Evolutionary conservation across 148 eudicot genomes (phyloP), one percentile per base, ranked within the genome.

Genomic region (Talinum fruticosum): DNA sequence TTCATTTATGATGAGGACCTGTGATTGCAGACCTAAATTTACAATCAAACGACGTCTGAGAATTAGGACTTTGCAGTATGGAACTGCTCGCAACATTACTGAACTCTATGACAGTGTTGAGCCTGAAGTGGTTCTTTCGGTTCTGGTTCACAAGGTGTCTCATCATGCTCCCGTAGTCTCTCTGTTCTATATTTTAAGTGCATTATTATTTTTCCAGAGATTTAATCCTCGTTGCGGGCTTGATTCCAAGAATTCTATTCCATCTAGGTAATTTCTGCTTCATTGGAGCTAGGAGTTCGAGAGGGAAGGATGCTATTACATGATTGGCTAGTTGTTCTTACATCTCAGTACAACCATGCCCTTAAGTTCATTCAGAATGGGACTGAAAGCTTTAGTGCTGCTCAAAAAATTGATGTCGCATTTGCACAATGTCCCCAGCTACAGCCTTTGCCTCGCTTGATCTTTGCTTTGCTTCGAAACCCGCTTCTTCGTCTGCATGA

Each of bases 301-400:
- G 99, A 96, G 87, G 99, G 93, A 41, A 96, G 99, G 87, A 83
- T 89, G 85, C 85, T 93, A 81, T 79, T 95, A 28, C 97, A 96
- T 82, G 99, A 96, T 83, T 96, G 99, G 99, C 97, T 96, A 45
- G 99, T 96, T 75, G 90, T 93, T 80, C 99, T 96, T 38, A 86
- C 92, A 57, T 97, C 97, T 75, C 96, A 91, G 78, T 96, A 96
- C 72, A 96, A 87, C 80, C 92, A 93, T 64, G 93, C 93, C 80
- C 92, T 76, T 82, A 91, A 91, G 83, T 79, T 87, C 78, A 84
- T 86, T 68, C 94, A 85, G 78, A 78, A 77, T 82, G 88, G 84
- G 64, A 73, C 83, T 73, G 97, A 89, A 78, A 81, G 79, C 74
- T 85, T 90, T 54, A 78, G 75, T 26, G 70, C 85, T 80, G 79